Base-by-base conservation (phyloP, 805 yeast species). In the Scheffersomyces spartinae region DNA sequence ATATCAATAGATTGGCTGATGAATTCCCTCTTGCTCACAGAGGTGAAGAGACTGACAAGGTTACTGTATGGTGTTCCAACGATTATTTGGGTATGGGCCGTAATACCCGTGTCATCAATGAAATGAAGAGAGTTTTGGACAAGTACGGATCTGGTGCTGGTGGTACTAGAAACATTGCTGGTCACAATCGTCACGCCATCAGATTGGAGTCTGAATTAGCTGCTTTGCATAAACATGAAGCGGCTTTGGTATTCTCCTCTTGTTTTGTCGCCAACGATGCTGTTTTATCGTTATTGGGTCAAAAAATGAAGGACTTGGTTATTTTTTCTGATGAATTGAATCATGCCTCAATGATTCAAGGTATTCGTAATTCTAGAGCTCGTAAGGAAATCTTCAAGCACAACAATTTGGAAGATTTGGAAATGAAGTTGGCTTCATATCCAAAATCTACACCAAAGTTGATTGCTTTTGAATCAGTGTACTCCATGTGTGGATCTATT, bases 71-170 rank as follows among this genome's bases (percentile, higher is more conserved):
- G 99, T 91, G 99, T 48, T 86, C 98, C 21, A 91, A 91, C 52
- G 99, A 91, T 55, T 91, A 91, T 52, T 65, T 91, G 33, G 96
- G 97, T 8, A 82, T 91, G 91, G 88, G 95, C 26, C 74, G 72
- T 44, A 81, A 88, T 49, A 68, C 67, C 34, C 60, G 66, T 35
- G 88, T 88, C 22, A 58, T 84, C 32, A 57, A 69, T 10, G 74
- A 73, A 29, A 91, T 88, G 88, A 77, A 78, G 40, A 49, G 62
- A 25, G 75, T 94, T 10, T 66, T 91, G 52, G 80, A 79, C 42
- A 74, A 71, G 59, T 91, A 91, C 50, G 99, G 99, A 43, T 80
- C 95, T 4, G 99, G 99, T 42, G 95, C 99, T 6, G 99, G 99
- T 47, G 99, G 99, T 40, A 91, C 99, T 25, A 71, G 99, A 47